Percentiles rank a stretch among this genome's conserved stretches.
Evolutionary conservation across 192 early-diverging fungal species (phyloP).

Genomic region (Coemansia sp.): DNA sequence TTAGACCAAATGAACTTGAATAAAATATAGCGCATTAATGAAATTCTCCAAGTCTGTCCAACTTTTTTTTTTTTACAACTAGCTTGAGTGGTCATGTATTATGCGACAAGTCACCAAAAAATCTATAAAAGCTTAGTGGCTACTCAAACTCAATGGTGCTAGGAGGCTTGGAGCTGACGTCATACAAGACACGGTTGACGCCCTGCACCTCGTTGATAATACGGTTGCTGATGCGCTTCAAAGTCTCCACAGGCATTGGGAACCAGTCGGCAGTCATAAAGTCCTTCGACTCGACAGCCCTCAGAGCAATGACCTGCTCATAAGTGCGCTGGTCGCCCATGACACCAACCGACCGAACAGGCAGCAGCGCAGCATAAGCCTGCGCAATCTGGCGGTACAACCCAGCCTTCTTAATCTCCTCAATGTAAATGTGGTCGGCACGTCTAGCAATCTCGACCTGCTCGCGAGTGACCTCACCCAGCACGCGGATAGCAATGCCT

Average conservation of each 20-base stretch:
- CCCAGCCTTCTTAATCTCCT: constrained; percentile 97
- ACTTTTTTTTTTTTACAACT: neutral
- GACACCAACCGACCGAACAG: constrained; percentile 94
- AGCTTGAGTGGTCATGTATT: neutral
- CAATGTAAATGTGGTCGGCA: constrained; percentile 97
- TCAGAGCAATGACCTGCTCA: constrained; percentile 96
- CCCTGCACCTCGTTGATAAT: constrained; percentile 99
- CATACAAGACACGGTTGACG: constrained; percentile 96
- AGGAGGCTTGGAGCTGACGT: constrained; percentile 96
- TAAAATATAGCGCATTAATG: neutral
- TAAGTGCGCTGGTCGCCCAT: constrained; percentile 99
- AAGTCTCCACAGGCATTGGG: constrained; percentile 80
- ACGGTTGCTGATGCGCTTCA: constrained; percentile 90
- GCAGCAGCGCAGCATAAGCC: constrained; percentile 94
- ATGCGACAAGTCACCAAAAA: neutral
- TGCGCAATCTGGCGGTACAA: constrained; percentile 97
- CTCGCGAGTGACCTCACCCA: constrained; percentile 90
- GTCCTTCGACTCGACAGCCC: constrained; percentile 93
- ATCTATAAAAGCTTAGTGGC: neutral
- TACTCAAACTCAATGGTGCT: constrained; percentile 99
- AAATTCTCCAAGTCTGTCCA: neutral
- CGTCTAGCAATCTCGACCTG: constrained; percentile 94
- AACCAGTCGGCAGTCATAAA: constrained; percentile 99
- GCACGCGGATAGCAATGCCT: constrained; percentile 95
- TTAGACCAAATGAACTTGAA: neutral